Percentiles rank a stretch among this genome's conserved stretches.
Conservation (phyloP, 169 alveolate species). For the Eimeria tenella region DNA sequence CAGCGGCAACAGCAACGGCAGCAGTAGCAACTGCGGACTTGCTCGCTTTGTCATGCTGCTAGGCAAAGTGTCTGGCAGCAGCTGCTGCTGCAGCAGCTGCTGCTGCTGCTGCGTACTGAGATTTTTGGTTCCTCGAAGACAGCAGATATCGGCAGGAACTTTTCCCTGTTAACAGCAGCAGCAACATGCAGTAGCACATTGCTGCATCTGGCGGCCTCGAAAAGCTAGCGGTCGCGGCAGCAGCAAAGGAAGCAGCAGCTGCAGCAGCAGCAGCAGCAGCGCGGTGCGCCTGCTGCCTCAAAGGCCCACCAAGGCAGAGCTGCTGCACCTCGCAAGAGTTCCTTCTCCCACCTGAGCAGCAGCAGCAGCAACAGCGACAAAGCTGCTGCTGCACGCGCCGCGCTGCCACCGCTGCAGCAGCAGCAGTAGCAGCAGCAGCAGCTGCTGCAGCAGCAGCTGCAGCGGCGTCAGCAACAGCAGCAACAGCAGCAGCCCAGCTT, state of each 20-base stretch:
- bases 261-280: background rate
- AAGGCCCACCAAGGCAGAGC: background rate
- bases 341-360: slow-evolving; percentile 23
- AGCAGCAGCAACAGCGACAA: slow-evolving; percentile 34
- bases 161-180: slow-evolving; percentile 23
- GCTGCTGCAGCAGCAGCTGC: background rate
- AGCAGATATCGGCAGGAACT: slow-evolving; percentile 53
- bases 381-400: too few species aligned
- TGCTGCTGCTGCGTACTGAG: slow-evolving; percentile 62
- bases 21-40: slow-evolving; percentile 17
- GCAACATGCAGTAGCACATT: too few species aligned
- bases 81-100: slow-evolving; percentile 44
- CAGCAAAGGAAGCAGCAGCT: background rate
- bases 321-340: slow-evolving; percentile 21
- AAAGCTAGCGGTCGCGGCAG: background rate
- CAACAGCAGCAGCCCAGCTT: background rate
- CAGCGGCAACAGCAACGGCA: slow-evolving; percentile 4
- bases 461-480: slow-evolving; percentile 21
- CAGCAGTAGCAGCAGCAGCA: background rate
- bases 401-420: slow-evolving; percentile 38
- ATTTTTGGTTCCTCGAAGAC: slow-evolving; percentile 22
- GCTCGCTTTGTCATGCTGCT: background rate
- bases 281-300: background rate
- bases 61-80: background rate
- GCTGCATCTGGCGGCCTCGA: too few species aligned